Evolutionary conservation across 106 monocot species (phyloP), one percentile per base, ranked within the genome.

Genomic region (Acorus calamus): DNA sequence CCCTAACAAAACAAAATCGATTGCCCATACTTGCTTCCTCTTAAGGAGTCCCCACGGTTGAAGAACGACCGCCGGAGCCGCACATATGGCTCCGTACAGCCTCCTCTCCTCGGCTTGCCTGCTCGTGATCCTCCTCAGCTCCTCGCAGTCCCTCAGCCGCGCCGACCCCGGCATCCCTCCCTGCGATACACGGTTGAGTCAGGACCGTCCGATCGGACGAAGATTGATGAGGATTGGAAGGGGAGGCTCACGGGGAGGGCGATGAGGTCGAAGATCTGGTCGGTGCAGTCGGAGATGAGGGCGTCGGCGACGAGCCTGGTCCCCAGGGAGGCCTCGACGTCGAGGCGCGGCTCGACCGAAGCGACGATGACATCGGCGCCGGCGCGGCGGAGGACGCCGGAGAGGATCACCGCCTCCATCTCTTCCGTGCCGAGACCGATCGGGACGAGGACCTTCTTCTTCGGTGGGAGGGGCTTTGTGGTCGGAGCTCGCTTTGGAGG

Each of bases 161-260:
- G 78, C 81, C 59, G 94, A 79, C 28, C 94, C 94, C 49, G 89
- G 94, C 94, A 94, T 94, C 53, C 94, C 94, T 60, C 94, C 94
- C 94, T 94, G 28, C 28, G 28, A 28, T 28, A 28, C 28, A 28
- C 28, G 28, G 28, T 28, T 28, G 0, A 28, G 28, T 28, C 28
- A 28, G 28, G 28, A 28, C 28, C 28, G 28, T 28, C 28, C 28
- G 28, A 28, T 28, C 28, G 28, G 28, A 0, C 28, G 28, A 28
- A 28, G 28, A 28, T 28, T 28, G 28, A 28, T 28, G 28, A 28
- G 28, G 28, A 28, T 28, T 28, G 28, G 28, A 28, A 28, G 28
- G 28, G 28, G 28, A 28, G 28, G 54, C 73, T 74, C 14, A 94
- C 89, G 59, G 89, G 93, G 2, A 94, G 74, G 66, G 83, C 93